Percentiles rank a stretch among this genome's conserved stretches.
Evolutionary conservation across 2,329 filamentous ascomycete species (phyloP).

Genomic region (Aspergillus viridinutans): DNA sequence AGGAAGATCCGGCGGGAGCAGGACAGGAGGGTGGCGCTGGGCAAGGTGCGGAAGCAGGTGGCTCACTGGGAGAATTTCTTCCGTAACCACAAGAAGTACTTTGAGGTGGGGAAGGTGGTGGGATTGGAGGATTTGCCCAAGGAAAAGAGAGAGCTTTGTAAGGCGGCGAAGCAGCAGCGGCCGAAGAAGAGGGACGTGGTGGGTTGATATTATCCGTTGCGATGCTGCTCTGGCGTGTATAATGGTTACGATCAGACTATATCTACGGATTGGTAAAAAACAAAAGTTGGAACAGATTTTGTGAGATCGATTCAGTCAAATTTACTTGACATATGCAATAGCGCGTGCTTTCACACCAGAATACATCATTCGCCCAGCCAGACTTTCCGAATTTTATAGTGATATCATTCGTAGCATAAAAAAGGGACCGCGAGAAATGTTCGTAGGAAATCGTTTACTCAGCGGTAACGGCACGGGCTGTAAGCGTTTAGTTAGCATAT

Average conservation of each 20-base stretch:
- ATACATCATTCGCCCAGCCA: constrained; percentile 36
- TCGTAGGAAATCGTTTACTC: constrained; percentile 38
- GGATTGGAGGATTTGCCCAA: constrained; percentile 36
- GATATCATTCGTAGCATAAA: constrained; percentile 38
- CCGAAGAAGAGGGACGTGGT: constrained; percentile 45
- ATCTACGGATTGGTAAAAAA: constrained; percentile 5
- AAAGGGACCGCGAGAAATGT: constrained; percentile 33
- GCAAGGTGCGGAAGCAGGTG: constrained; percentile 63
- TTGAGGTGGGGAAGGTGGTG: constrained; percentile 70
- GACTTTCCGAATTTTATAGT: constrained; percentile 32
- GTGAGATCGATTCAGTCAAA: constrained; percentile 26
- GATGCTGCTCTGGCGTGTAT: constrained; percentile 10
- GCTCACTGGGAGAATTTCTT: constrained; percentile 85
- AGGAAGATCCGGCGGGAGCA: constrained; percentile 53
- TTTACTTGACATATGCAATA: constrained; percentile 31
- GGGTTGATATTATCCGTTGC: neutral
- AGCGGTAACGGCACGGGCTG: constrained; percentile 43
- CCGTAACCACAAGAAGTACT: constrained; percentile 72
- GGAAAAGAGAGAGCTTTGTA: constrained; percentile 64
- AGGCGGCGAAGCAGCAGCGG: constrained; percentile 61
- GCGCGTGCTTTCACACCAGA: constrained; percentile 27
- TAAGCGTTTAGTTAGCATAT: constrained; percentile 10
- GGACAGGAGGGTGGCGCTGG: constrained; percentile 62
- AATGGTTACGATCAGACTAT: constrained; percentile 7
- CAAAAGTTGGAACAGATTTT: constrained; percentile 26